Evolutionary conservation across 2,329 filamentous ascomycete species (phyloP).

Genomic region (Colletotrichum sojae): DNA sequence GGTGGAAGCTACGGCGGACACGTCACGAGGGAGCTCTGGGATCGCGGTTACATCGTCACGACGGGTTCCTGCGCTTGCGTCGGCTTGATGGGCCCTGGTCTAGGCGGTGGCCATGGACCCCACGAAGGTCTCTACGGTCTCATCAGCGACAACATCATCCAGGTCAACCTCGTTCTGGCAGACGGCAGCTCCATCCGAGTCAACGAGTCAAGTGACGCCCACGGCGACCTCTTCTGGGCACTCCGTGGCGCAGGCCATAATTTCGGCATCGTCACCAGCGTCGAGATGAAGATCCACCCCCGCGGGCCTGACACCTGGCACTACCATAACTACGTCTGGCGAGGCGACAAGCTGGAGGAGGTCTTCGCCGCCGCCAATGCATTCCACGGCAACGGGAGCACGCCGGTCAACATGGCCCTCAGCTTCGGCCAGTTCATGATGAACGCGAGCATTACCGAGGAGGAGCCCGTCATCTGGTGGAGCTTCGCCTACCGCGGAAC

Average conservation of each 20-base stretch:
- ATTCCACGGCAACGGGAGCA: conserved; percentile 41
- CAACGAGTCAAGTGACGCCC: conserved; percentile 43
- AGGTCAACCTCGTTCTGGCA: conserved; percentile 65
- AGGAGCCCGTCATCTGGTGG: conserved; percentile 43
- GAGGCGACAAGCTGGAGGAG: conserved; percentile 42
- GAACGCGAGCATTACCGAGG: conserved; percentile 31
- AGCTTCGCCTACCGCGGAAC: conserved; percentile 45
- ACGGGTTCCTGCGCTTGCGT: conserved; percentile 68
- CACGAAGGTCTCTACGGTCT: conserved; percentile 68
- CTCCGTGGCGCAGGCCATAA: conserved; percentile 71
- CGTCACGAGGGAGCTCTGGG: conserved; percentile 22
- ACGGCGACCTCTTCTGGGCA: conserved; percentile 70
- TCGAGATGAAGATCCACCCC: conserved; percentile 55
- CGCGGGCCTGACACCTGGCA: conserved; percentile 42
- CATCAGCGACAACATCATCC: conserved; percentile 66
- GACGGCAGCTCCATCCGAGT: conserved; percentile 58
- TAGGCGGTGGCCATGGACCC: conserved; percentile 71
- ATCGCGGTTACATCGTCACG: conserved; percentile 33
- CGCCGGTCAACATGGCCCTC: conserved; percentile 37
- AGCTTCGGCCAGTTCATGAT: conserved; percentile 39
- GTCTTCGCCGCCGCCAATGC: conserved; percentile 44
- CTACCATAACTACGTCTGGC: conserved; percentile 45
- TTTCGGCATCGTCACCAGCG: conserved; percentile 69
- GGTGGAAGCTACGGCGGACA: conserved; percentile 12
- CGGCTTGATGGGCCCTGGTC: conserved; percentile 61